phyloP scores from a whole-genome alignment of 164 flowering plant genomes.

The Pachysandra terminalis region DNA sequence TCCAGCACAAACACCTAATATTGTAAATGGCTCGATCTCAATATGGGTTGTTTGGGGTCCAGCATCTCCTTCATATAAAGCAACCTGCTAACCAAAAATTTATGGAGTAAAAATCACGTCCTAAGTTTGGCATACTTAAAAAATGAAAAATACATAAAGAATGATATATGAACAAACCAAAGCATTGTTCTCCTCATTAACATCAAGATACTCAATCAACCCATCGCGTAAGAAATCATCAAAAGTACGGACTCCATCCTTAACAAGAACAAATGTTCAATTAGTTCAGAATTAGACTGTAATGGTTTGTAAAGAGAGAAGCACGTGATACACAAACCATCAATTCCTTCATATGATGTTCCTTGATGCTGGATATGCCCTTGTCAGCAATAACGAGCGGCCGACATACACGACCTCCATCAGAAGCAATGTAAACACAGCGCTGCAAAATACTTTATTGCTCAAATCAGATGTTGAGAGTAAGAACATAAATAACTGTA shows the following conservation, averaged over 20 bases:
- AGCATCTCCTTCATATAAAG: constrained; percentile 82
- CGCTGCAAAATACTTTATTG: constrained; percentile 41
- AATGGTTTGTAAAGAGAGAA: not conserved
- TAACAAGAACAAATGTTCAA: constrained; percentile 11
- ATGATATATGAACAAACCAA: constrained; percentile 47
- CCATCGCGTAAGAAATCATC: constrained; percentile 85
- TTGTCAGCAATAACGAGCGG: constrained; percentile 96
- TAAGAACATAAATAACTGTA: not conserved
- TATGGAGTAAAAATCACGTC: not conserved
- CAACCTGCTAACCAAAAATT: constrained; percentile 47
- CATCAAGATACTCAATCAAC: constrained; percentile 94
- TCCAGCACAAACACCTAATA: constrained; percentile 90
- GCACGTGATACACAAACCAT: constrained; percentile 35
- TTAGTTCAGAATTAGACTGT: not conserved
- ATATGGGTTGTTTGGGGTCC: constrained; percentile 75
- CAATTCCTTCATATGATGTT: constrained; percentile 89
- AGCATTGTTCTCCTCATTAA: constrained; percentile 97
- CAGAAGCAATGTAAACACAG: constrained; percentile 92
- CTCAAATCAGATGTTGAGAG: not conserved
- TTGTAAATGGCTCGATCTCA: constrained; percentile 96
- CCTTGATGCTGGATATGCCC: constrained; percentile 83
- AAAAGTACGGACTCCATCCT: constrained; percentile 90
- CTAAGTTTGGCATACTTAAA: too few species aligned
- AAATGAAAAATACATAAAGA: not conserved
- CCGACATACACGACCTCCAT: constrained; percentile 99